A percentile compares a stretch with the other conserved stretches of the same genome.
These are phyloP conservation scores for Hanseniaspora lachancei DNA, from an alignment of 805 yeast genomes.

Conservation along the genomic window DNA sequence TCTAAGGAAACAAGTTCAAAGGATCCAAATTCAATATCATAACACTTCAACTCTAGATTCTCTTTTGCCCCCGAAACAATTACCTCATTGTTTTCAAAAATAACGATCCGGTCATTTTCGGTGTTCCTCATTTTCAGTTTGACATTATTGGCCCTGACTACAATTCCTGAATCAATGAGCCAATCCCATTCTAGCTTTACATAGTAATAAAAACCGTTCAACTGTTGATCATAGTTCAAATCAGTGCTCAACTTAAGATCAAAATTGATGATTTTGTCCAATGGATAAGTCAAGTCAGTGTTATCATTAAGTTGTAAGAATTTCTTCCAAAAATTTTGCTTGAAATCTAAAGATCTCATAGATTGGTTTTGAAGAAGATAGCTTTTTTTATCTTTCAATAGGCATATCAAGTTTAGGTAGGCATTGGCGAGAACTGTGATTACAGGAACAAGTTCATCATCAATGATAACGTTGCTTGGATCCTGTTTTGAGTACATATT, in stretches of 20 bases:
- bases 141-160: conserved; percentile 16
- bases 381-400: conserved; percentile 17
- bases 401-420: conserved; percentile 22
- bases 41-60: conserved; percentile 15
- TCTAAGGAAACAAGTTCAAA: conserved; percentile 20
- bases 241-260: conserved; percentile 11
- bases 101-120: conserved; percentile 15
- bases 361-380: background rate
- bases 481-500: background rate
- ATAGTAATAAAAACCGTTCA: background rate
- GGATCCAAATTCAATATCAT: conserved; percentile 19
- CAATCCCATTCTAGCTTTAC: conserved; percentile 3
- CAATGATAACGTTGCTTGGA: conserved; percentile 18
- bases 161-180: conserved; percentile 6
- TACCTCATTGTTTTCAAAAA: conserved; percentile 8
- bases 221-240: background rate
- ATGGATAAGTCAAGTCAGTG: conserved; percentile 20
- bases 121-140: conserved; percentile 17
- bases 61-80: conserved; percentile 10
- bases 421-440: conserved; percentile 23
- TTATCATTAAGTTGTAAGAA: conserved; percentile 18
- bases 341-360: conserved; percentile 13
- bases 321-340: conserved; percentile 20
- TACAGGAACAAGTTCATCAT: conserved; percentile 21
- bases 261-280: conserved; percentile 20